Base-by-base conservation (phyloP, 1,139 yeast species). In the Hyphopichia fennica region DNA sequence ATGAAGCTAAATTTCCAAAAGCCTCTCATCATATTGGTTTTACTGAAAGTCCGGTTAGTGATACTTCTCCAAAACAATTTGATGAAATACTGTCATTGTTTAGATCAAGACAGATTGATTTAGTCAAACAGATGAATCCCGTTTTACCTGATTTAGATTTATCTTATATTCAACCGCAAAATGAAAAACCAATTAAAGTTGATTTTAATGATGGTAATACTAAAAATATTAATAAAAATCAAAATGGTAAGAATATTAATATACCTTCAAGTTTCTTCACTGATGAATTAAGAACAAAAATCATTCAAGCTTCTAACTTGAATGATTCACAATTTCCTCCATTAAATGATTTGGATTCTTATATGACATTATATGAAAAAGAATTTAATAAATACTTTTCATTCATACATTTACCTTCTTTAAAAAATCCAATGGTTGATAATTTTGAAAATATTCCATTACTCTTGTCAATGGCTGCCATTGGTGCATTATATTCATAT, bases 401-500 rank as follows among this genome's bases (percentile, higher is more conserved):
- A 14, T 89, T 89, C 59, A 77, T 90, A 50, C 96, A 89, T 62
- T 71, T 88, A 39, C 84, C 86, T 11, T 75, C 90, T 3, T 69
- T 87, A 44, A 62, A 75, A 45, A 80, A 82, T 45, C 74, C 80
- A 0, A 64, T 74, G 54, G 81, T 79, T 15, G 72, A 72, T 35
- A 73, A 74, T 47, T 61, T 73, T 43, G 87, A 84, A 40, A 85
- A 86, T 57, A 81, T 86, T 45, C 93, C 96, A 1, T 67, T 90
- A 41, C 62, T 89, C n/a, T 67, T 89, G 42, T 79, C 93, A 11
- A 87, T 90, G 80, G 86, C 95, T 1, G 86, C 96, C 18, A 80
- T 90, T 46, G 98, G 98, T 35, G 96, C 97, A 0, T 69, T 90
- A 22, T 88, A 88, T 55, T 81, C 87, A 1, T 88, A 86, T 63